A percentile compares a stretch with the other conserved stretches of the same genome.
Conservation (phyloP, 345 rosid species). For the Eucalyptus rudis region DNA sequence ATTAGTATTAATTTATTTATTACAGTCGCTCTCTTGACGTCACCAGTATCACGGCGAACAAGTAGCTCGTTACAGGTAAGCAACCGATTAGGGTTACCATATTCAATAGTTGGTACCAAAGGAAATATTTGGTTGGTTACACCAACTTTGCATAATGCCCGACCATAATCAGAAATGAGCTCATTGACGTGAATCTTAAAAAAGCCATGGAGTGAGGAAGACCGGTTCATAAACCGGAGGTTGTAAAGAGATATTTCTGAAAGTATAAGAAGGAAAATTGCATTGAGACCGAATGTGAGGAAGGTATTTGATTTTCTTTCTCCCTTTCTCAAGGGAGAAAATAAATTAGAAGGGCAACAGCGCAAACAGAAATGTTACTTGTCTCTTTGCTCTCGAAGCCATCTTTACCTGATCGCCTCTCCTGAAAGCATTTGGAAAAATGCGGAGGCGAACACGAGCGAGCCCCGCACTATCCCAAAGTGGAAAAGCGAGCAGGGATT, state of each 20-base stretch:
- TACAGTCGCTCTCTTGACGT: background rate
- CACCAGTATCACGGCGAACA: background rate
- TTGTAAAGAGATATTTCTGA: background rate
- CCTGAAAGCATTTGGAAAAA: background rate
- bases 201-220: background rate
- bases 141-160: background rate
- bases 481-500: background rate
- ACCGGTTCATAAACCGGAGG: background rate
- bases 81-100: background rate
- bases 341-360: background rate
- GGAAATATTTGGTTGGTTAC: background rate
- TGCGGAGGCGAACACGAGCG: background rate
- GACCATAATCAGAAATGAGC: background rate
- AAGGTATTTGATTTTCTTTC: background rate
- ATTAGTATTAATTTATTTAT: background rate
- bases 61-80: background rate
- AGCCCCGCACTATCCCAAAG: background rate
- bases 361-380: background rate
- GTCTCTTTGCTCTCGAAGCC: background rate
- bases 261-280: background rate
- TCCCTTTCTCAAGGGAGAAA: background rate
- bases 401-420: background rate
- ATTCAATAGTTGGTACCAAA: background rate
- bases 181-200: background rate
- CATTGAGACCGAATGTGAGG: background rate